phyloP scores from a whole-genome alignment of 129 eudicot species.

The Deinandra increscens region DNA sequence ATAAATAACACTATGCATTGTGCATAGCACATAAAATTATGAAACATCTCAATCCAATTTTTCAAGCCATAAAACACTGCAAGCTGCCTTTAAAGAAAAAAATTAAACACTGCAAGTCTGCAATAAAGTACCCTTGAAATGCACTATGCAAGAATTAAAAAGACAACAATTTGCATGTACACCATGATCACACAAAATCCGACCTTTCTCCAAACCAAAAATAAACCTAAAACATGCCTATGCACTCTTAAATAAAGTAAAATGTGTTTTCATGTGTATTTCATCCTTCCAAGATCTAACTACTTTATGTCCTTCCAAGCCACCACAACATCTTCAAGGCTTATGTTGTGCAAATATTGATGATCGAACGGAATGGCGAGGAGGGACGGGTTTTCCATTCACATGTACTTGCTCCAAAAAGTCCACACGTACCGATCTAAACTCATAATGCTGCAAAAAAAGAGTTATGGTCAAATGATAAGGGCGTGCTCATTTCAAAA shows the following conservation, averaged over 20 bases:
- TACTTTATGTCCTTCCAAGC: not conserved
- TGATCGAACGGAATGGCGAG: slow-evolving; percentile 50
- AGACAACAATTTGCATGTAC: slow-evolving; percentile 16
- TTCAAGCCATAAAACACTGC: slow-evolving; percentile 16
- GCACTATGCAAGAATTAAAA: not conserved
- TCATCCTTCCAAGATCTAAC: slow-evolving; percentile 3
- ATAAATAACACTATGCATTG: too few relatives aligned
- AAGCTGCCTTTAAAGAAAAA: too few relatives aligned
- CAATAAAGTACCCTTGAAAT: not conserved
- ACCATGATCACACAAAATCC: slow-evolving; percentile 3
- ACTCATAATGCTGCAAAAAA: slow-evolving; percentile 57
- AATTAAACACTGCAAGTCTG: not conserved
- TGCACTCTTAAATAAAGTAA: not conserved
- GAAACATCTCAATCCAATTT: not conserved
- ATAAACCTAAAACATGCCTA: slow-evolving; percentile 6
- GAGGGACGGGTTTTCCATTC: slow-evolving; percentile 65
- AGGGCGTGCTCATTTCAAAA: too few relatives aligned
- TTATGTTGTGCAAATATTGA: slow-evolving; percentile 78
- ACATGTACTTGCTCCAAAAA: slow-evolving; percentile 79
- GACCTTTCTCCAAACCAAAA: slow-evolving; percentile 16
- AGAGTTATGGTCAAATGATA: not conserved
- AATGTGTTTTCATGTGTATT: slow-evolving; percentile 15
- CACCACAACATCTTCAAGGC: slow-evolving; percentile 38
- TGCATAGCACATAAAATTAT: too few relatives aligned
- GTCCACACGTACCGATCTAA: slow-evolving; percentile 85